Conservation (phyloP, 2,329 filamentous ascomycete genomes). For the Fusarium nisikadoi region DNA sequence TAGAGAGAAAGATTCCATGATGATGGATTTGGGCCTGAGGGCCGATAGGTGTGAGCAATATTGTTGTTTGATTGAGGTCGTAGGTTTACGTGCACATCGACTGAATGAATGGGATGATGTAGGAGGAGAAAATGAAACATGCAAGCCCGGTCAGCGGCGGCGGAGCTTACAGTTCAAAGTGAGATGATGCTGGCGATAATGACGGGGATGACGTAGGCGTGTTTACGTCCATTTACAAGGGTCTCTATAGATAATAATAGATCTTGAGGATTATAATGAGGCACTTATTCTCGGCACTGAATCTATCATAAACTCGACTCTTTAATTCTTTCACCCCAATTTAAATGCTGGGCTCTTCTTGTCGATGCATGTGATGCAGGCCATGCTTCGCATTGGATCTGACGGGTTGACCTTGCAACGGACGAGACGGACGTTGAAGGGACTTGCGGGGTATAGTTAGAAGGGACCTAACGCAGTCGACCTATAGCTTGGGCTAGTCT, state of each 20-base stretch:
- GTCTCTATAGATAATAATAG: slow-evolving; percentile 11
- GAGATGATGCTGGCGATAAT: slow-evolving; percentile 28
- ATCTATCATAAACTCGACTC: not conserved
- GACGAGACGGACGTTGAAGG: slow-evolving; percentile 10
- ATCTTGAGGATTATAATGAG: not conserved
- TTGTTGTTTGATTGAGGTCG: not conserved
- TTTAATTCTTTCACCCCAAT: not conserved
- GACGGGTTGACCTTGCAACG: not conserved
- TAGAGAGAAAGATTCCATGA: slow-evolving; percentile 61
- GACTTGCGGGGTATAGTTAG: slow-evolving; percentile 27
- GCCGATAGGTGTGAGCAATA: slow-evolving; percentile 6
- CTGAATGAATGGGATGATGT: slow-evolving; percentile 19
- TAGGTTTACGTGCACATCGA: not conserved
- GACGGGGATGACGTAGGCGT: slow-evolving; percentile 36
- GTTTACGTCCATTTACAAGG: slow-evolving; percentile 21
- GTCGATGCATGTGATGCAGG: slow-evolving; percentile 19
- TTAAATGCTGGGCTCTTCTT: not conserved
- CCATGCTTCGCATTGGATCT: not conserved
- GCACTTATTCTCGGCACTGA: not conserved
- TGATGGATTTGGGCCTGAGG: slow-evolving; percentile 21
- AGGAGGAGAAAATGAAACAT: slow-evolving; percentile 17
- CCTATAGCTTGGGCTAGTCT: not conserved
- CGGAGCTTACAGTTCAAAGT: slow-evolving; percentile 36
- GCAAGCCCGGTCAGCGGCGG: slow-evolving; percentile 29
- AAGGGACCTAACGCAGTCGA: not conserved